Percentiles rank a stretch among this genome's conserved stretches.
Evolutionary conservation across 441 rosid species (phyloP).

Genomic region (Croton setiger): DNA sequence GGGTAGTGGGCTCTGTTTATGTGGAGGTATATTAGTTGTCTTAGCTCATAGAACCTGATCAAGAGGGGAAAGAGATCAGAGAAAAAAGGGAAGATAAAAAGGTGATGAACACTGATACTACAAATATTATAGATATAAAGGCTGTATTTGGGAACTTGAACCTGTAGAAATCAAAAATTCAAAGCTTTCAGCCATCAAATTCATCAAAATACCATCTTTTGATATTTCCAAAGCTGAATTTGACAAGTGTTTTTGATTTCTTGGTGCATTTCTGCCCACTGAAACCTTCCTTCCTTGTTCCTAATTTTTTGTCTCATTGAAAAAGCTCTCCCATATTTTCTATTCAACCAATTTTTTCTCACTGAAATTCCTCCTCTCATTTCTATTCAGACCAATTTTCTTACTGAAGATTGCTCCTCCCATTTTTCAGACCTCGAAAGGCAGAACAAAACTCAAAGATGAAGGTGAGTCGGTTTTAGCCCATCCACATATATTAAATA

Average conservation of each 20-base stretch:
- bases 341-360: too few relatives aligned
- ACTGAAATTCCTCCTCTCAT: too few relatives aligned
- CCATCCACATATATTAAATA: not conserved
- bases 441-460: constrained; percentile 21
- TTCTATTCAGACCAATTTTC: too few relatives aligned
- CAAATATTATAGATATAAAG: constrained; percentile 15
- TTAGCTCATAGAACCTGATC: constrained; percentile 4
- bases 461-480: constrained; percentile 31
- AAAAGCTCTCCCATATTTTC: not conserved
- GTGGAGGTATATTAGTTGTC: constrained; percentile 25
- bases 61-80: constrained; percentile 4
- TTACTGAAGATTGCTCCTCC: too few relatives aligned
- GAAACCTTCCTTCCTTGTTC: not conserved
- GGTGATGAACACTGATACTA: constrained; percentile 8
- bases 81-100: not conserved
- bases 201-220: constrained; percentile 32
- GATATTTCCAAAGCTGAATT: constrained; percentile 32
- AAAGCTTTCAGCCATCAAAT: constrained; percentile 32
- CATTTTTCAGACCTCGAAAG: constrained; percentile 5
- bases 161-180: constrained; percentile 19
- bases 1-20: constrained; percentile 27
- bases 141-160: constrained; percentile 63
- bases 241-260: not conserved
- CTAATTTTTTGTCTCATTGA: too few relatives aligned
- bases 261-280: constrained; percentile 3